Conservation (phyloP, 176 grass and related monocot genomes). For the Oryza longistaminata region DNA sequence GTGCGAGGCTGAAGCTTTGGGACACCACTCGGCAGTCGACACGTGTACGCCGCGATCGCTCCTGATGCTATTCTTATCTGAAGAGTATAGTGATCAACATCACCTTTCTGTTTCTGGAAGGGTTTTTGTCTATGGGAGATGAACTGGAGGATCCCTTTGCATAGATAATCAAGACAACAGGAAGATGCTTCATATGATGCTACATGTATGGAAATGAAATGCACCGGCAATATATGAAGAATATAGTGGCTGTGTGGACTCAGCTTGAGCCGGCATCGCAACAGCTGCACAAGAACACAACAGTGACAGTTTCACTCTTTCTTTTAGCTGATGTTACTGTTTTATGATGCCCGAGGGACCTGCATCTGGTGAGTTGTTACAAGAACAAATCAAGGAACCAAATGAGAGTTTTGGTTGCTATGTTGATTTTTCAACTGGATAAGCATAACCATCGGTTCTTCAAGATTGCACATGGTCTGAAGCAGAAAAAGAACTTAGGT, state of each 20-base stretch:
- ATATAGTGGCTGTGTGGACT: too few species aligned
- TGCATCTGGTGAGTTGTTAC: slow-evolving; percentile 8
- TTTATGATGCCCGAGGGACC: neutral
- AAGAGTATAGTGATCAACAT: slow-evolving; percentile 29
- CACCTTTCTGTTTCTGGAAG: slow-evolving; percentile 35
- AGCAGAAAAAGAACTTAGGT: neutral
- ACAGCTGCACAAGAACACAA: neutral
- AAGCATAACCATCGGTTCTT: neutral
- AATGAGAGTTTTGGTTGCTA: neutral
- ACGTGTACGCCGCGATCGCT: neutral
- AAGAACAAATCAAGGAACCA: neutral
- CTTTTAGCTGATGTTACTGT: slow-evolving; percentile 37
- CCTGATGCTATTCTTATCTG: slow-evolving; percentile 39
- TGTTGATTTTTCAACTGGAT: neutral
- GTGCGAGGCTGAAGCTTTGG: slow-evolving; percentile 22
- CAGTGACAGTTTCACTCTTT: neutral
- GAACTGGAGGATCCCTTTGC: slow-evolving; percentile 9
- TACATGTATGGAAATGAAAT: slow-evolving; percentile 16
- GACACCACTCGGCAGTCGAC: slow-evolving; percentile 6
- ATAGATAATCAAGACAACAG: neutral
- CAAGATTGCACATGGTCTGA: neutral
- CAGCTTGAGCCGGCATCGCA: slow-evolving; percentile 2
- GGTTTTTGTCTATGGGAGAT: slow-evolving; percentile 27
- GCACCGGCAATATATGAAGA: neutral
- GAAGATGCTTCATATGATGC: slow-evolving; percentile 21